These are phyloP conservation scores for Platanthera zijinensis DNA, from an alignment of 106 monocot genomes.

Conservation along the genomic window DNA sequence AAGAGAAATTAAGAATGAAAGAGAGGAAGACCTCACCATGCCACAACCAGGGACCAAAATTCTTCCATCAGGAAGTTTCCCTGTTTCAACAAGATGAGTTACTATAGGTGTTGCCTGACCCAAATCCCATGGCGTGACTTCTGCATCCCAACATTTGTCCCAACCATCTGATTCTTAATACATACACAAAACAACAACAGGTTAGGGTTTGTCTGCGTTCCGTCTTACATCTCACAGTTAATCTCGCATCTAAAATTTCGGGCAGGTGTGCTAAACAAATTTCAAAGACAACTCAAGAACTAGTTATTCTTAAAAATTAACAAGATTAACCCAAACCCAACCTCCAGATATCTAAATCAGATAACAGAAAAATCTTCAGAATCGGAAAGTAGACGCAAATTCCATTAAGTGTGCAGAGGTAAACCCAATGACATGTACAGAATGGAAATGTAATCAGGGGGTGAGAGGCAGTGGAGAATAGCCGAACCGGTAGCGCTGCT, in stretches of 20 bases:
- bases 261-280: neutral
- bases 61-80: constrained; percentile 56
- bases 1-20: neutral
- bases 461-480: neutral
- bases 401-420: neutral
- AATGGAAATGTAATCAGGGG: neutral
- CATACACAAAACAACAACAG: neutral
- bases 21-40: constrained; percentile 29
- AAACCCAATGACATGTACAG: neutral
- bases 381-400: neutral
- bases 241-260: neutral
- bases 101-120: constrained; percentile 58
- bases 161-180: constrained; percentile 38
- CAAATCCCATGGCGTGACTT: constrained; percentile 75
- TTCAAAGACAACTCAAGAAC: neutral
- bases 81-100: constrained; percentile 40
- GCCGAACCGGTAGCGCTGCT: neutral
- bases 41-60: constrained; percentile 87
- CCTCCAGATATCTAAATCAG: neutral
- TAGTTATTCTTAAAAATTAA: neutral
- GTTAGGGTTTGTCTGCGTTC: neutral
- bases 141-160: constrained; percentile 75
- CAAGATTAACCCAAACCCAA: neutral
- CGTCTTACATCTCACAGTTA: no score
- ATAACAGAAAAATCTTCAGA: neutral